Conservation (phyloP, 345 rosid genomes). For the Barbarea vulgaris region DNA sequence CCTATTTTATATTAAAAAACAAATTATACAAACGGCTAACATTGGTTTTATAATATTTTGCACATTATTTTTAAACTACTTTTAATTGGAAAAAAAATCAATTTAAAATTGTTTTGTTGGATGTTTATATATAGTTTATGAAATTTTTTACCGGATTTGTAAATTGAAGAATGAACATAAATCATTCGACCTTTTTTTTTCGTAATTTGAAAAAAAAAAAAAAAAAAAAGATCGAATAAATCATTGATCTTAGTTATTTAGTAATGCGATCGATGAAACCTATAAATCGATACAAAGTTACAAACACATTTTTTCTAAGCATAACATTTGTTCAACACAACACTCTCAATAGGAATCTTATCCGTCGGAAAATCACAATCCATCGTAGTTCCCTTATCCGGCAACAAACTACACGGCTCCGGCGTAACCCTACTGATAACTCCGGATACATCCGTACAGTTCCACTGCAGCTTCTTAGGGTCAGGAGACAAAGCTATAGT, state of each 20-base stretch:
- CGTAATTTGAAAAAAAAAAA: too few relatives aligned
- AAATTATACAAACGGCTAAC: too few relatives aligned
- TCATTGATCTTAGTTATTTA: background rate
- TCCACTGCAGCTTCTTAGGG: conserved; percentile 57
- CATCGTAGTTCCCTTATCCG: conserved; percentile 37
- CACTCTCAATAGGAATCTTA: conserved; percentile 46
- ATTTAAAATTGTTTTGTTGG: background rate
- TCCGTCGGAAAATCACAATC: conserved; percentile 58
- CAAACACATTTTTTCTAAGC: conserved; percentile 13
- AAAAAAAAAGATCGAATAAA: too few relatives aligned
- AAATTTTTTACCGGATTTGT: background rate
- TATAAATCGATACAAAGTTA: background rate
- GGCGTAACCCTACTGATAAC: conserved; percentile 58
- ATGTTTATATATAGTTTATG: background rate
- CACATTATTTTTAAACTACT: background rate
- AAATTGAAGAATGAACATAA: background rate
- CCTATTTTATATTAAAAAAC: background rate
- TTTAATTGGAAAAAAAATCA: background rate
- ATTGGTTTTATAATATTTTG: background rate
- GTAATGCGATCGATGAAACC: background rate
- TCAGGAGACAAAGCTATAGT: conserved; percentile 45
- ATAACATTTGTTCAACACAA: conserved; percentile 49
- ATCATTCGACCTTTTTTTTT: background rate
- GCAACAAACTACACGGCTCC: conserved; percentile 51
- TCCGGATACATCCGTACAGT: conserved; percentile 61